A percentile compares a stretch with the other conserved stretches of the same genome.
Evolutionary conservation across 768 basidiomycete species (phyloP).

Genomic region (Pulveroboletus sp.): DNA sequence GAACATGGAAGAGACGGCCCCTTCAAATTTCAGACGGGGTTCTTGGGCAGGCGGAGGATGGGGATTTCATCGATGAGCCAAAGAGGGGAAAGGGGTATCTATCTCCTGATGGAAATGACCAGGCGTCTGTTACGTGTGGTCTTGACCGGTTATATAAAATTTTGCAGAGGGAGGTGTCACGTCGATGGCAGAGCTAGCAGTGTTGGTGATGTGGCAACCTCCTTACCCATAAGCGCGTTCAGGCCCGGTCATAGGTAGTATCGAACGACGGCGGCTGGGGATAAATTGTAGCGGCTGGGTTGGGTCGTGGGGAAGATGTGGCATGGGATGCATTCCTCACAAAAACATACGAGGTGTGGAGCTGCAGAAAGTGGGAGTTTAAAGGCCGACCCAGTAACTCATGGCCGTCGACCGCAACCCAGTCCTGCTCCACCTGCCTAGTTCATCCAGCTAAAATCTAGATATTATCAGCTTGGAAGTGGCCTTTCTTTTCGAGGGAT

Average conservation of each 20-base stretch:
- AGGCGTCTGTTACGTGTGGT: not conserved
- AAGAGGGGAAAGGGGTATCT: not conserved
- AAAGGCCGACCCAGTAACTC: conserved; percentile 1
- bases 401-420: not conserved
- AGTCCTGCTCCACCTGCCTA: conserved; percentile 7
- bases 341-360: not conserved
- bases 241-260: not conserved
- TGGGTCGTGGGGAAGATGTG: conserved; percentile 1
- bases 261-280: not conserved
- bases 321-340: not conserved
- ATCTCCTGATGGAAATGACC: not conserved
- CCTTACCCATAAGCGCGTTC: not conserved
- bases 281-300: not conserved
- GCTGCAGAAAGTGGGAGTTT: not conserved
- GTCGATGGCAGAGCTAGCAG: not conserved
- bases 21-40: not conserved
- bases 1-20: not conserved
- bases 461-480: not conserved
- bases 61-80: not conserved
- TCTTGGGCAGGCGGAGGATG: not conserved
- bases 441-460: conserved; percentile 4
- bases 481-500: conserved; percentile 2
- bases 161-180: not conserved
- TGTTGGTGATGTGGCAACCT: not conserved
- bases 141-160: not conserved